These are phyloP conservation scores for Phanerochaete carnosa DNA, from an alignment of 768 basidiomycete genomes.

Conservation along the genomic window DNA sequence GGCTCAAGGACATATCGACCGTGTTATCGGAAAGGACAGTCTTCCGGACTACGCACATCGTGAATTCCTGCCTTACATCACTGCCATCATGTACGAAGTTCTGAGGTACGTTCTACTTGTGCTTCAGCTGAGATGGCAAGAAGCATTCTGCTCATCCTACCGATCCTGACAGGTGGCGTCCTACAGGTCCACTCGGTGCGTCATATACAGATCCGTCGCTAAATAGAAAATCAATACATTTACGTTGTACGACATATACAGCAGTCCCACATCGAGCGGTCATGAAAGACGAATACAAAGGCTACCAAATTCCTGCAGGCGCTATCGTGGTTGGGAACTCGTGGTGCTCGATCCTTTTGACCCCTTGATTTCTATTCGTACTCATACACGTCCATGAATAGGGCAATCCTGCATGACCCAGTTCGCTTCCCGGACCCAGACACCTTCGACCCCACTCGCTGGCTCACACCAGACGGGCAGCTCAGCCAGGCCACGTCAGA, in stretches of 20 bases:
- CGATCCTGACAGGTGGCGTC: slow-evolving; percentile 9
- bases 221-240: no score
- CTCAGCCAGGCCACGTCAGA: slow-evolving; percentile 4
- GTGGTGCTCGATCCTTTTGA: slow-evolving; percentile 15
- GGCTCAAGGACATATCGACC: slow-evolving; percentile 11
- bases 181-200: slow-evolving; percentile 7
- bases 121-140: background rate
- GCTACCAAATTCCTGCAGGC: slow-evolving; percentile 30
- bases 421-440: slow-evolving; percentile 28
- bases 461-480: slow-evolving; percentile 14
- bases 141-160: no score
- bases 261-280: slow-evolving; percentile 24
- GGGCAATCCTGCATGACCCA: slow-evolving; percentile 41
- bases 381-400: slow-evolving; percentile 4
- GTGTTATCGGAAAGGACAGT: background rate
- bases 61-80: slow-evolving; percentile 7
- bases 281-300: slow-evolving; percentile 28
- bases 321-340: slow-evolving; percentile 29
- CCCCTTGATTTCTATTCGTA: background rate
- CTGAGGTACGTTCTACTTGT: slow-evolving; percentile 3
- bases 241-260: no score
- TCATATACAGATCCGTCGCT: no score
- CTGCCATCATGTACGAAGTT: slow-evolving; percentile 14
- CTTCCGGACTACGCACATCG: slow-evolving; percentile 10
- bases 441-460: slow-evolving; percentile 21